Base-by-base conservation (phyloP, 371 early-diverging fungal species). In the Circinella minor region DNA sequence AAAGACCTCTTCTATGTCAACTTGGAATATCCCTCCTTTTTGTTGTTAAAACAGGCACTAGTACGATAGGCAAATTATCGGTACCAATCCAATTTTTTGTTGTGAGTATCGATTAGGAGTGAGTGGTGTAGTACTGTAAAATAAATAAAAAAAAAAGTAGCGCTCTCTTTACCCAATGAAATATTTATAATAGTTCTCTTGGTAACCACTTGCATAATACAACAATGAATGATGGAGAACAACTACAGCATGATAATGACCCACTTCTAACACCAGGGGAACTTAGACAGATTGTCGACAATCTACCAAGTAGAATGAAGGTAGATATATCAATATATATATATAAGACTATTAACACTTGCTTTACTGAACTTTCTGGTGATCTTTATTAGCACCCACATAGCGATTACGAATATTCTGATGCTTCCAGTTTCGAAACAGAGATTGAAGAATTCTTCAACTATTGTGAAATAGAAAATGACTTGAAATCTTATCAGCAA, bases 391-490 rank as follows among this genome's bases (percentile, higher is more conserved):
- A 89, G 90, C 77, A 82, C 39, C 81, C 83, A 46, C 83, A 86
- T 59, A 81, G 83, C 34, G 78, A 82, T 37, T 93, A 91, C 65
- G 69, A 78, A 7, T 92, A 93, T 70, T 81, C 80, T n/a, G 91
- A 92, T 71, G 75, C 84, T 48, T 92, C 90, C 43, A 68, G 75
- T 0, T 68, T 91, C 36, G 70, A 82, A 47, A 85, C 77, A 9
- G 94, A 94, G 72, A 81, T 92, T 68, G 89, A 92, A 74, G 94
- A 94, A 60, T 92, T 94, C 63, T 92, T 86, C 71, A 82, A 84
- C 60, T 91, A 90, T 74, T 77, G 79, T 10, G 93, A 94, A 73
- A 78, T 84, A 4, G 70, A 78, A 9, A 74, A 80, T 55, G 81
- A 88, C 34, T 67, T 82, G 27, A 83, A 84, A 38, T 78, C 84